These are phyloP conservation scores for Linum trigynum DNA, from an alignment of 345 rosid species.

Conservation along the genomic window DNA sequence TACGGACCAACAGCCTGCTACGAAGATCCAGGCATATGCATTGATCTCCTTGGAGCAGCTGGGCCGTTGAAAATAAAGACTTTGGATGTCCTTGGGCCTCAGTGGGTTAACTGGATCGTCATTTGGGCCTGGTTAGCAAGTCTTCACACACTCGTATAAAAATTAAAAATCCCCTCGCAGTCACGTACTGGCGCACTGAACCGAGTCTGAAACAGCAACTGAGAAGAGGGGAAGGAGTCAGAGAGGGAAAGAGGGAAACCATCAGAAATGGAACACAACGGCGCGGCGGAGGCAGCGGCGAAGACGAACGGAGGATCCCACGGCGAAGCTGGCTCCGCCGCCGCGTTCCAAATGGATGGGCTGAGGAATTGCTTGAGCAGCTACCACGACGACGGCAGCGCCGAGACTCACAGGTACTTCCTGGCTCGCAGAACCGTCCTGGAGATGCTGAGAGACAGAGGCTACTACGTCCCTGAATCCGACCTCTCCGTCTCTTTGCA, in stretches of 20 bases:
- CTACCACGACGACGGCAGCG: slow-evolving; percentile 44
- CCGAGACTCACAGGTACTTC: slow-evolving; percentile 63
- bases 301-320: slow-evolving; percentile 3
- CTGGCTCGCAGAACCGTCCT: slow-evolving; percentile 58
- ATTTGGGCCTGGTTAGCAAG: too few relatives aligned
- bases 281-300: background rate
- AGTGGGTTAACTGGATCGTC: too few relatives aligned
- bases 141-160: too few relatives aligned
- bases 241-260: background rate
- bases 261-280: background rate
- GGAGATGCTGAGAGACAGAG: slow-evolving; percentile 84
- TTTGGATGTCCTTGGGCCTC: too few relatives aligned
- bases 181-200: too few relatives aligned
- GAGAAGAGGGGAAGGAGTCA: background rate
- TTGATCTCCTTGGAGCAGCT: too few relatives aligned
- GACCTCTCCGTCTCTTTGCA: slow-evolving; percentile 58
- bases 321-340: background rate
- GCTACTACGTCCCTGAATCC: slow-evolving; percentile 48
- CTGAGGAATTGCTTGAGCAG: slow-evolving; percentile 39
- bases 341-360: slow-evolving; percentile 4
- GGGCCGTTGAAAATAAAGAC: too few relatives aligned
- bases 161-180: too few relatives aligned
- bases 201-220: too few relatives aligned
- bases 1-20: too few relatives aligned
- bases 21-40: too few relatives aligned